These are phyloP conservation scores for Barnettozyma californica DNA, from an alignment of 805 yeast genomes.

Conservation along the genomic window DNA sequence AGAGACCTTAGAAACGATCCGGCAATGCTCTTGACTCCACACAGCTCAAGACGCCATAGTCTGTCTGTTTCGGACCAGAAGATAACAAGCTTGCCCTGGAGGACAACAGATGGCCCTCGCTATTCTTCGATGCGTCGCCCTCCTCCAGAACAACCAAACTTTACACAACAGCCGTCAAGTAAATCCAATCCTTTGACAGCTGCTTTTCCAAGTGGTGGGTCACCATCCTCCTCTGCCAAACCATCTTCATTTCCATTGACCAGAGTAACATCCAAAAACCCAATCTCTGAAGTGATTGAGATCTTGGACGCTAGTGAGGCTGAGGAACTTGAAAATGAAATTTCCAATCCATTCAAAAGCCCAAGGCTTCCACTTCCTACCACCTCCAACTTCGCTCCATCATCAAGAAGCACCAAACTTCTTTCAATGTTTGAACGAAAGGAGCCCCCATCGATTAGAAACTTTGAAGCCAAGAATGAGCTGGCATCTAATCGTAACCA, in stretches of 20 bases:
- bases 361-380: background rate
- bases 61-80: background rate
- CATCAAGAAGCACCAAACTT: background rate
- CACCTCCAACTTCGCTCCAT: background rate
- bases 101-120: background rate
- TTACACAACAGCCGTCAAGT: background rate
- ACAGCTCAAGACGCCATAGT: background rate
- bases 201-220: background rate
- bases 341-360: background rate
- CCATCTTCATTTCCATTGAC: background rate
- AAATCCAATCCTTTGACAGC: background rate
- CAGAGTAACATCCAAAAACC: background rate
- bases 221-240: background rate
- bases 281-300: background rate
- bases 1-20: slow-evolving; percentile 1
- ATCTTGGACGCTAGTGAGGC: background rate
- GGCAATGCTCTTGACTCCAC: background rate
- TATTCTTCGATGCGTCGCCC: background rate
- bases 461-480: background rate
- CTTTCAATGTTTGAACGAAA: background rate
- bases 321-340: background rate
- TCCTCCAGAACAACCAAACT: background rate
- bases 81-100: background rate
- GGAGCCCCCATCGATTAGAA: background rate
- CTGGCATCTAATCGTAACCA: background rate